These are phyloP conservation scores for Desmodesmus armatus DNA, from an alignment of 139 green algal genomes.

Conservation along the genomic window DNA sequence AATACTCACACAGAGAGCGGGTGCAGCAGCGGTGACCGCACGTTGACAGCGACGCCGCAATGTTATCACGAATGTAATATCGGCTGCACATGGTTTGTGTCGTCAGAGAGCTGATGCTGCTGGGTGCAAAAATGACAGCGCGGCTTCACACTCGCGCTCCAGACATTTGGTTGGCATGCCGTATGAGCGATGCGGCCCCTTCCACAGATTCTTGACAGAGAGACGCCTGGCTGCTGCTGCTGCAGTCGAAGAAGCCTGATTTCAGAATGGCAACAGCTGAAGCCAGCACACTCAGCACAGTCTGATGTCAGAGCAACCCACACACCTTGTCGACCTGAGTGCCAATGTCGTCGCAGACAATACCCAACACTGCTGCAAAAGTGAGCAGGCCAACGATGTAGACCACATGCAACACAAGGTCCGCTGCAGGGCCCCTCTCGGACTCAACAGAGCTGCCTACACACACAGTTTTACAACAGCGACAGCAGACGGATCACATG, in stretches of 20 bases:
- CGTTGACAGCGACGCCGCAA: not conserved
- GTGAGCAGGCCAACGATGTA: conserved; percentile 52
- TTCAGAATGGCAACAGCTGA: too few relatives aligned
- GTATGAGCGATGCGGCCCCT: too few relatives aligned
- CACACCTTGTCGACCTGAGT: conserved; percentile 41
- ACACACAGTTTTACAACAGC: not conserved
- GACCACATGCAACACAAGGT: conserved; percentile 34
- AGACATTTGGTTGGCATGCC: too few relatives aligned
- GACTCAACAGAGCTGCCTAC: conserved; percentile 37
- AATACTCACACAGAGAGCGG: not conserved
- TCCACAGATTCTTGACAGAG: too few relatives aligned
- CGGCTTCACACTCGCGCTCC: too few relatives aligned
- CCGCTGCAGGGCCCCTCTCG: conserved; percentile 20
- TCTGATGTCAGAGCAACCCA: too few relatives aligned
- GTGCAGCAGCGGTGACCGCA: not conserved
- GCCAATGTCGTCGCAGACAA: conserved; percentile 61
- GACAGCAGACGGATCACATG: not conserved
- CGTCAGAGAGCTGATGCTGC: not conserved
- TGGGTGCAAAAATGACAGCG: not conserved
- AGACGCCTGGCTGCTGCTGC: too few relatives aligned
- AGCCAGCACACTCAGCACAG: too few relatives aligned
- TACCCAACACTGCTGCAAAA: conserved; percentile 60
- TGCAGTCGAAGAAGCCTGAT: too few relatives aligned
- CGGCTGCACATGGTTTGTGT: too few relatives aligned
- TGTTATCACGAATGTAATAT: too few relatives aligned